Conservation (phyloP, 768 basidiomycete genomes). For the Lenzites betulinus region DNA sequence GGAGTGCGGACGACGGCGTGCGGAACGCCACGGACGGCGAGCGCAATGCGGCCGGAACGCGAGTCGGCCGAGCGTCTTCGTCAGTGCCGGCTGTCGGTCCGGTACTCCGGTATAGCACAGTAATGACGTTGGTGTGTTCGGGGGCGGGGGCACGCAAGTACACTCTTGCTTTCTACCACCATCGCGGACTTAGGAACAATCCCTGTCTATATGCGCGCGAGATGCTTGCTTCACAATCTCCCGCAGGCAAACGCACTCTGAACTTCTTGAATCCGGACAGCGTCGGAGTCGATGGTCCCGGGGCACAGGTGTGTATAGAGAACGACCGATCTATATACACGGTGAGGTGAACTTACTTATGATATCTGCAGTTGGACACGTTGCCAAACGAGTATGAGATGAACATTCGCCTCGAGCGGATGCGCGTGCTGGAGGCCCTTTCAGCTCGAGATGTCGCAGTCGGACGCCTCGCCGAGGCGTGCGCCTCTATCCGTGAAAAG, state of each 20-base stretch:
- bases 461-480: constrained; percentile 58
- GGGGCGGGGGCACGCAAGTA: neutral
- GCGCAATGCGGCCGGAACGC: neutral
- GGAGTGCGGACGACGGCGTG: neutral
- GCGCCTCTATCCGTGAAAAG: constrained; percentile 63
- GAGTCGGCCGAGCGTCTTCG: constrained; percentile 12
- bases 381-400: neutral
- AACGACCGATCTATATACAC: neutral
- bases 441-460: constrained; percentile 65
- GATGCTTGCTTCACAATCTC: neutral
- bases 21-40: neutral
- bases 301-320: neutral
- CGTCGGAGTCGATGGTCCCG: neutral
- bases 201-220: too few relatives aligned
- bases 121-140: neutral
- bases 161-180: neutral
- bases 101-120: neutral
- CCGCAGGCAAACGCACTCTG: neutral
- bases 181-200: neutral
- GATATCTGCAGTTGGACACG: neutral
- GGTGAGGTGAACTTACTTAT: neutral
- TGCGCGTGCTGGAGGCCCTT: constrained; percentile 52
- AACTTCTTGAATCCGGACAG: neutral
- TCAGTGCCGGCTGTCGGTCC: constrained; percentile 10
- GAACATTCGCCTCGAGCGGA: constrained; percentile 14